Evolutionary conservation across 768 basidiomycete genomes (phyloP), one percentile per base, ranked within the genome.

Genomic region (Ephemerocybe angulata): DNA sequence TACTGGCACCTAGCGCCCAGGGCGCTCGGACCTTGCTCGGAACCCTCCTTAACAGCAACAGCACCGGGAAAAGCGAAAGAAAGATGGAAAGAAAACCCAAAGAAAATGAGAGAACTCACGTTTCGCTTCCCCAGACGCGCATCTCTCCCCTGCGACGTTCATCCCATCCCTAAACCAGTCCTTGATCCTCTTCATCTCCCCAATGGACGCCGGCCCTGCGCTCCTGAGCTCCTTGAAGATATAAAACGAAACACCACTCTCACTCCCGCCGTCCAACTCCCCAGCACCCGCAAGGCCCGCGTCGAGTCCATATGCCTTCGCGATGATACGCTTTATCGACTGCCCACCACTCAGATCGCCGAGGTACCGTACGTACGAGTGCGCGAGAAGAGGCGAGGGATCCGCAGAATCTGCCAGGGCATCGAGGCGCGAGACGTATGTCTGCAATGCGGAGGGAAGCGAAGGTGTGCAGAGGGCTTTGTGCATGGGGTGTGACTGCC

Each of bases 341-440:
- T 91, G 90, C 1, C 90, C 90, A 4, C 90, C 89, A 41, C 84
- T 87, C 29, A 91, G 73, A 65, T 92, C 89, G 46, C 88, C 90
- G 29, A 91, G 78, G 68, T 91, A 91, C 30, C 88, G 80, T n/a
- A 90, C 86, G 63, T 91, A 91, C 1, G 89, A 77, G 67, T 92
- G 90, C 0, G 89, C 85, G 6, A 92, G 76, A 7, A 93, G 78
- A 5, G 75, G 68, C 0, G 79, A 69, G 11, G 76, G 82, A 62
- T 78, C 79, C 7, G 60, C 56, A 25, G 75, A 71, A 50, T 72
- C 69, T 10, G 76, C 65, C 38, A 87, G 71, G n/a, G 70, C 61
- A 10, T 72, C 63, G 41, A 92, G 73, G 46, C 85, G 83, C 5
- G 67, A 58, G 55, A 81, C 66, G 68, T 88, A 92, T 3, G 67